Base-by-base conservation (phyloP, 148 eudicot species). In the Chenopodium formosanum region DNA sequence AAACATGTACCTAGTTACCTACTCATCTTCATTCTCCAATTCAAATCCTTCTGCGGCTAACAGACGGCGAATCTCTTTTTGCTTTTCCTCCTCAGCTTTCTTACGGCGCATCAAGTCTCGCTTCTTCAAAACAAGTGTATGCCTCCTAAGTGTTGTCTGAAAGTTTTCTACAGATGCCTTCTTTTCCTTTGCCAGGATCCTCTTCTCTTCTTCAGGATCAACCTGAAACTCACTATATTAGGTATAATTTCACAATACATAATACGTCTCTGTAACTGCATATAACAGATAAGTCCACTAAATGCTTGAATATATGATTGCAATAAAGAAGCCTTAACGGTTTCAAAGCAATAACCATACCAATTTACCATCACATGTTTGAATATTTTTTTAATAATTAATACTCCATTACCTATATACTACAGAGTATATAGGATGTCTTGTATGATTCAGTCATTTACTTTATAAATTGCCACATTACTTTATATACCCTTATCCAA, bases 41-140 rank as follows among this genome's bases (percentile, higher is more conserved):
- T 95, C 99, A 71, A 95, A 89, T 79, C 99, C 99, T 85, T 95
- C 99, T 1, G 92, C 95, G 37, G 97, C 99, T 53, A 95, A 86
- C 82, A 95, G 99, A 74, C 88, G 86, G 79, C 86, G 85, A 53
- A 95, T 88, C 44, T 89, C 82, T 75, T 85, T 92, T 80, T 83
- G 88, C 90, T 89, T 91, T 3, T 94, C 98, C 85, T 95, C 97
- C 60, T 91, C 98, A 4, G 97, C 91, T 83, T 95, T 92, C 85
- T 86, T 93, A 75, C 74, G 64, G 34, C 97, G 81, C 94, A 90
- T 90, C 71, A 95, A 46, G 83, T 95, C 99, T 80, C 99, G 83
- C 88, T 91, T 95, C 87, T 88, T 90, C 52, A 95, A 80, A 76
- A 95, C 95, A 64, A 95, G 99, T 2, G 97, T 91, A 79, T 95